phyloP scores from a whole-genome alignment of 2,329 filamentous ascomycete genomes.

The Paecilomyces niveus region DNA sequence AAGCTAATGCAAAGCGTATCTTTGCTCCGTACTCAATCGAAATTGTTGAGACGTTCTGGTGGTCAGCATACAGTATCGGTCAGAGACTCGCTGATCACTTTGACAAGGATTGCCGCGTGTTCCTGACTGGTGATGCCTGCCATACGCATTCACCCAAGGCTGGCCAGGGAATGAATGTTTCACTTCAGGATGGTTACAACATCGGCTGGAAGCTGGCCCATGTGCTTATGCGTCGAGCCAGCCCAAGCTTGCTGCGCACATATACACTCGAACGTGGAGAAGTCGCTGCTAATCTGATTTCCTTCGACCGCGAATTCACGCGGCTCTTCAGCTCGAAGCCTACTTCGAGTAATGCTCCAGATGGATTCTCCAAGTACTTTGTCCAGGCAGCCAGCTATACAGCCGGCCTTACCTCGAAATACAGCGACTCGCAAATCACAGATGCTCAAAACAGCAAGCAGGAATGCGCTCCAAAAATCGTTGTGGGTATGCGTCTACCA shows the following conservation, averaged over 20 bases:
- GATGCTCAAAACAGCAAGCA: constrained; percentile 24
- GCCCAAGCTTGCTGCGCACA: constrained; percentile 41
- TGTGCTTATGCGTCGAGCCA: constrained; percentile 40
- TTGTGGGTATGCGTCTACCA: constrained; percentile 44
- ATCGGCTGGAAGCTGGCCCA: constrained; percentile 54
- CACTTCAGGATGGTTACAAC: constrained; percentile 54
- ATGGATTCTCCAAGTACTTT: constrained; percentile 52
- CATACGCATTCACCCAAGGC: constrained; percentile 65
- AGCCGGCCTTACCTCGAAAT: constrained; percentile 52
- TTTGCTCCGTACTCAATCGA: constrained; percentile 51
- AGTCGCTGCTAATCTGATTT: constrained; percentile 52
- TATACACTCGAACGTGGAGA: constrained; percentile 48
- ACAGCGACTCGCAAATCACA: constrained; percentile 45
- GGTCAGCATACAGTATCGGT: constrained; percentile 64
- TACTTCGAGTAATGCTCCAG: constrained; percentile 30
- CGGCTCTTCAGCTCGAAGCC: constrained; percentile 45
- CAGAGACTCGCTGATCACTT: constrained; percentile 66
- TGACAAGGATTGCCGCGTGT: constrained; percentile 57
- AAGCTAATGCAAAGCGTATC: constrained; percentile 45
- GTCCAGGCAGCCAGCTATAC: constrained; percentile 52
- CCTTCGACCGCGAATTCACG: constrained; percentile 52
- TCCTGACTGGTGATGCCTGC: constrained; percentile 63
- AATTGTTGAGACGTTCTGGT: constrained; percentile 36
- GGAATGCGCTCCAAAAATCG: constrained; percentile 29
- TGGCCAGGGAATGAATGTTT: constrained; percentile 53